Conservation (phyloP, 2,329 filamentous ascomycete species). For the Cercospora citrullina region DNA sequence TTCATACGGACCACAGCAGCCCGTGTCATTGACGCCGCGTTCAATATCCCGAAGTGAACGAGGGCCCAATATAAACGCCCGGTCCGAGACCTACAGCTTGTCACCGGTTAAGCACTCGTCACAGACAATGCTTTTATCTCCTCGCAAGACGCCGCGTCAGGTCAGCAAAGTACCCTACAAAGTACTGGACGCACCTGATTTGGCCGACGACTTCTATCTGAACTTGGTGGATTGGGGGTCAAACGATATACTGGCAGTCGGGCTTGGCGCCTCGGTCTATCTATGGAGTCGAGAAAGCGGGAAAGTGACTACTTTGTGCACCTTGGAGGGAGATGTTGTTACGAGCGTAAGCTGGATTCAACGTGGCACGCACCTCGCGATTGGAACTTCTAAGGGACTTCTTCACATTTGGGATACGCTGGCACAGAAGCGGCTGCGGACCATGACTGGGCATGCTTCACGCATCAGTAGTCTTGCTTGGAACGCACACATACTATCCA, state of each 20-base stretch:
- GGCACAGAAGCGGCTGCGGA: conserved; percentile 77
- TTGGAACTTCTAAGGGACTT: conserved; percentile 89
- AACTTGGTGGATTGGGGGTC: conserved; percentile 98
- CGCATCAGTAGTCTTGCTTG: conserved; percentile 92
- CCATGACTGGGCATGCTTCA: conserved; percentile 95
- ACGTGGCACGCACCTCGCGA: conserved; percentile 85
- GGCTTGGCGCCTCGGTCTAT: conserved; percentile 88
- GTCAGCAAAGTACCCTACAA: conserved; percentile 98
- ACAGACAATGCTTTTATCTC: conserved; percentile 89
- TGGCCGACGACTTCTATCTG: conserved; percentile 96
- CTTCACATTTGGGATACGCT: conserved; percentile 99
- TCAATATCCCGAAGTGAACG: conserved; percentile 68
- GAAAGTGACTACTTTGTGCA: conserved; percentile 89
- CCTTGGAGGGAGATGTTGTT: conserved; percentile 86
- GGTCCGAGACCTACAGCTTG: conserved; percentile 91
- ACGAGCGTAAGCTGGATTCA: conserved; percentile 99
- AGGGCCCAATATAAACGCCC: conserved; percentile 82
- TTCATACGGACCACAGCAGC: conserved; percentile 75
- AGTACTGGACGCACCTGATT: conserved; percentile 90
- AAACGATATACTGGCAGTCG: conserved; percentile 89
- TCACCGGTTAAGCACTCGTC: conserved; percentile 92
- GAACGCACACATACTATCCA: conserved; percentile 97
- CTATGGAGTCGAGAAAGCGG: conserved; percentile 97
- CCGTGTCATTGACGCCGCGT: conserved; percentile 76
- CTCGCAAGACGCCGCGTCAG: conserved; percentile 80